Base-by-base conservation (phyloP, 2,329 filamentous ascomycete genomes). In the Ophiostoma sp. region DNA sequence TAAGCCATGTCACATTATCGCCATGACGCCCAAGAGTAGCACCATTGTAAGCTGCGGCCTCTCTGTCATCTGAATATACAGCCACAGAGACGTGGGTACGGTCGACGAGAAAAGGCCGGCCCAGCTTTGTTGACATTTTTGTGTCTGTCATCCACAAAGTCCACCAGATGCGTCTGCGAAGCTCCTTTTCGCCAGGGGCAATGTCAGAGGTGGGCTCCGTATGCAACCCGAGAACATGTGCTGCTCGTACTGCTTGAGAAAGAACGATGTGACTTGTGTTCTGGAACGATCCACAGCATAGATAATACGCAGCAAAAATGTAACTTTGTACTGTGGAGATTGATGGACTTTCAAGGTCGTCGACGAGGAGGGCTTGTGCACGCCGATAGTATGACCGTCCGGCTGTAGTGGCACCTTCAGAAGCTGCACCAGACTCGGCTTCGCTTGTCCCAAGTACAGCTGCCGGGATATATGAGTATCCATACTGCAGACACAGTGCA, bases 131-230 rank as follows among this genome's bases (percentile, higher is more conserved):
- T 70, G 81, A 81, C 1, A 79, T 81, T 75, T 85, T 86, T 74
- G 79, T 82, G 70, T 89, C 87, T 15, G 87, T 77, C 1, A 80
- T 78, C 77, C 84, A 88, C 1, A 89, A 75, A 0, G 78, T 79
- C 86, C 86, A 88, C 87, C 87, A 89, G 19, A 88, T 74, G 0
- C 86, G 81, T 74, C 83, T 85, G 5, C 84, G 83, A 74, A 86
- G 77, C 75, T 87, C 85, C 31, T 81, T 76, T 70, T 84, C 78
- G 0, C 74, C 70, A 5, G 72, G 73, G 0, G 82, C 78, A 66
- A 85, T 75, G 61, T 78, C 76, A 8, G 74, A 72, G 0, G 82
- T 78, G 1, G 86, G 85, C 28, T 87, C 85, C 0, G 83, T 76
- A 77, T 87, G 85, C 6, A 88, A 78, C 0, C 86, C 85, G 0